phyloP scores from a whole-genome alignment of 495 filamentous ascomycete species.

The Tetracladium marchalianum region DNA sequence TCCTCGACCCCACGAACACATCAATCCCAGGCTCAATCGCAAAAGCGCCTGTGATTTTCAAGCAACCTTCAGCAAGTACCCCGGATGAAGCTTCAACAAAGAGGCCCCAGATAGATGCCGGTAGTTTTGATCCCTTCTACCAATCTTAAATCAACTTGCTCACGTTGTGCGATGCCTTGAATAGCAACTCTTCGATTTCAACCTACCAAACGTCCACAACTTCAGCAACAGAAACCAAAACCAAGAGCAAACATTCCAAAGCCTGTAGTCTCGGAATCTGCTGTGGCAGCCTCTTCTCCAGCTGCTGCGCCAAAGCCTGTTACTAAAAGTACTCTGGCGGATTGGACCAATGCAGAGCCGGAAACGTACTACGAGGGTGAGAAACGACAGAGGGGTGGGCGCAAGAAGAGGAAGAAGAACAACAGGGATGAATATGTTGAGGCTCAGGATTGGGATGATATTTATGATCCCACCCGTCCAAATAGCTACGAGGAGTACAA shows the following conservation, averaged over 20 bases:
- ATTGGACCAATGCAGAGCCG: conserved; percentile 78
- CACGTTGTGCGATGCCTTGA: conserved; percentile 27
- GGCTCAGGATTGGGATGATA: conserved; percentile 82
- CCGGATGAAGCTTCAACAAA: conserved; percentile 49
- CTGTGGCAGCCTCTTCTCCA: conserved; percentile 28
- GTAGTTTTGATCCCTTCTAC: conserved; percentile 40
- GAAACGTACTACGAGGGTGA: conserved; percentile 51
- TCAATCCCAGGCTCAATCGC: conserved; percentile 56
- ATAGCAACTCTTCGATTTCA: conserved; percentile 78
- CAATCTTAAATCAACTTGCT: conserved; percentile 28
- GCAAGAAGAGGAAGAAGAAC: conserved; percentile 75
- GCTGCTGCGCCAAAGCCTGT: conserved; percentile 30
- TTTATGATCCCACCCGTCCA: conserved; percentile 78
- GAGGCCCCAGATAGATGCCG: conserved; percentile 64
- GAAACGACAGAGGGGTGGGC: conserved; percentile 67
- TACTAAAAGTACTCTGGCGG: conserved; percentile 61
- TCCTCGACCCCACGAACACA: conserved; percentile 29
- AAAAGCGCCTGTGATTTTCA: conserved; percentile 70
- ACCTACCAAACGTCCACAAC: conserved; percentile 69
- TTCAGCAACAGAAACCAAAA: conserved; percentile 58
- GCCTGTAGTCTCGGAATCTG: background rate
- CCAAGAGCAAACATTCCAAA: conserved; percentile 35
- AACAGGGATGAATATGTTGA: conserved; percentile 47
- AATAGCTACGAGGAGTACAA: conserved; percentile 84
- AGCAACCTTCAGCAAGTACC: conserved; percentile 38